Percentiles rank a stretch among this genome's conserved stretches.
Evolutionary conservation across 176 grass and related monocot genomes (phyloP).

Genomic region (Aegilops speltoides): DNA sequence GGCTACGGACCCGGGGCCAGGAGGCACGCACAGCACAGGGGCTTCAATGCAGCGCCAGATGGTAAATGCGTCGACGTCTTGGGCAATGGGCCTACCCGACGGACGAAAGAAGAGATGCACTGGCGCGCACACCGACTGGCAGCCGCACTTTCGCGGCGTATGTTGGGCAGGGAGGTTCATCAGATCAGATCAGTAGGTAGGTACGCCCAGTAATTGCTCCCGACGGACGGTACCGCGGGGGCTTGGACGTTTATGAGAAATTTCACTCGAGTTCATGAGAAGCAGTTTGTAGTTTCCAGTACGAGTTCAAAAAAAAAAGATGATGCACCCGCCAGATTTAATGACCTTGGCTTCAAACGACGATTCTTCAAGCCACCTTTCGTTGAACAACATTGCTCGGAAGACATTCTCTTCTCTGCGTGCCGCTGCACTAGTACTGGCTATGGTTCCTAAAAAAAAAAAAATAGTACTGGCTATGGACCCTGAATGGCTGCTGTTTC

Average conservation of each 20-base stretch:
- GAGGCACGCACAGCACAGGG: not conserved
- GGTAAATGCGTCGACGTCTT: not conserved
- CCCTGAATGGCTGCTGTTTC: too few relatives aligned
- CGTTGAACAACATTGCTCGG: too few relatives aligned
- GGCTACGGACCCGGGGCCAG: not conserved
- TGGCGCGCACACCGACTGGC: not conserved
- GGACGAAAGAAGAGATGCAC: not conserved
- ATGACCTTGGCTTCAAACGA: not conserved
- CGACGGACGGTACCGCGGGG: not conserved
- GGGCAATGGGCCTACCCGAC: not conserved
- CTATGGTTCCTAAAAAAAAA: too few relatives aligned
- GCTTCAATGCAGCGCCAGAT: not conserved
- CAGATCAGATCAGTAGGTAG: conserved; percentile 10
- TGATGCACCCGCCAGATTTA: not conserved
- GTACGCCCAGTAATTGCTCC: conserved; percentile 28
- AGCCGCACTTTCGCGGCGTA: not conserved
- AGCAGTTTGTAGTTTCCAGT: not conserved
- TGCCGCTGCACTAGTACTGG: too few relatives aligned
- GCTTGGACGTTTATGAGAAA: not conserved
- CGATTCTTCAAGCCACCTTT: not conserved
- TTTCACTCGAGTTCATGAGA: not conserved
- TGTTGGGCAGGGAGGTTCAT: not conserved
- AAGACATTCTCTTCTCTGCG: too few relatives aligned
- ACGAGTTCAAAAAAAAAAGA: not conserved
- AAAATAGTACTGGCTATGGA: too few relatives aligned